Conservation (phyloP, 83 land plant species). For the Thuja plicata region DNA sequence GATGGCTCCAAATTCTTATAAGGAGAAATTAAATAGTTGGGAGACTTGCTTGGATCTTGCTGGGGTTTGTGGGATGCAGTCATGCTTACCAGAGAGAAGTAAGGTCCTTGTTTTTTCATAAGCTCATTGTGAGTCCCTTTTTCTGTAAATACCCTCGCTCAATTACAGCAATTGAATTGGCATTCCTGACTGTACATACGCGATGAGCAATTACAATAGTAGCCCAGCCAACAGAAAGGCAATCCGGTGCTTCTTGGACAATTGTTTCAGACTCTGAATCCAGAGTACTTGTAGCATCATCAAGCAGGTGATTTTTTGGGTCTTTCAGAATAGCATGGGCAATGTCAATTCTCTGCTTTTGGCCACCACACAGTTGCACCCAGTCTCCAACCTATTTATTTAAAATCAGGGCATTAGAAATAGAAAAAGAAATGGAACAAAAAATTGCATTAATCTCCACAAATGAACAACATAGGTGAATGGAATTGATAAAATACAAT, state of each 20-base stretch:
- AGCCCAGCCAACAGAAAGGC: conserved; percentile 55
- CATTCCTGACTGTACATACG: conserved; percentile 41
- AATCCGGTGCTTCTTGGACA: conserved; percentile 71
- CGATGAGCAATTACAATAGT: conserved; percentile 75
- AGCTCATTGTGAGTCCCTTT: conserved; percentile 37
- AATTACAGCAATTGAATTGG: conserved; percentile 45
- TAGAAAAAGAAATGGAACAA: background rate
- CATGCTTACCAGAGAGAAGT: conserved; percentile 28
- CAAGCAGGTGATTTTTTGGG: conserved; percentile 64
- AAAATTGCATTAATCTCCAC: background rate
- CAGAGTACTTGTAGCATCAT: conserved; percentile 84
- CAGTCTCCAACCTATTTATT: conserved; percentile 58
- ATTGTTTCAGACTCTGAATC: conserved; percentile 72
- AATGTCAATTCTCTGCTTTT: conserved; percentile 79
- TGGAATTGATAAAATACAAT: background rate
- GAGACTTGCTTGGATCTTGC: background rate
- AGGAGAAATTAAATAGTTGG: background rate
- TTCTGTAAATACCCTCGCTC: conserved; percentile 38
- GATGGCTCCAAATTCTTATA: background rate
- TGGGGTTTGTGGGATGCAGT: conserved; percentile 1
- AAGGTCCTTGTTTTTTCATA: conserved; percentile 22
- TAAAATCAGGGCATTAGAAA: background rate
- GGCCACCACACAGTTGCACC: conserved; percentile 74
- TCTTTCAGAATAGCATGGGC: conserved; percentile 77
- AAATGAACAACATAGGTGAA: background rate